Conservation (phyloP, 306 rosid genomes). For the Cucumis melo region DNA sequence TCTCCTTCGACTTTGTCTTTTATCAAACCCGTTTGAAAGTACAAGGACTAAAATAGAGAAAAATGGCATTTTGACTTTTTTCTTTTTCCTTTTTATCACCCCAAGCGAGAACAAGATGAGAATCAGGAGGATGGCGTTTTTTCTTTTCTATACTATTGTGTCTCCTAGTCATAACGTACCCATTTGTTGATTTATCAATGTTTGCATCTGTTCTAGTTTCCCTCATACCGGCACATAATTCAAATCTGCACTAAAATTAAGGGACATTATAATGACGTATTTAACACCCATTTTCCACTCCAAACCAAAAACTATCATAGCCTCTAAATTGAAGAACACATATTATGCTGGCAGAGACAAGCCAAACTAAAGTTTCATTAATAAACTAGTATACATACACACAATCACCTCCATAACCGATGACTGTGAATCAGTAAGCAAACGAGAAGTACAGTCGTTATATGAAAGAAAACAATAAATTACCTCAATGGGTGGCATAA, state of each 20-base stretch:
- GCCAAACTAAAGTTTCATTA: neutral
- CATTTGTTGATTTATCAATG: neutral
- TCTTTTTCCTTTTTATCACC: neutral
- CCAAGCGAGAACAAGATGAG: neutral
- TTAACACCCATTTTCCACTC: neutral
- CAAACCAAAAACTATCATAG: neutral
- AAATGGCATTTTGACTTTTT: neutral
- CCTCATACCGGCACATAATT: neutral
- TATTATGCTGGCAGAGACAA: neutral
- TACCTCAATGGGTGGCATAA: conserved; percentile 48
- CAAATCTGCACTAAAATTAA: too few species aligned
- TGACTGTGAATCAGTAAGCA: neutral
- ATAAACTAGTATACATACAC: neutral
- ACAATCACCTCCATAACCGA: neutral
- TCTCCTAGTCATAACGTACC: neutral
- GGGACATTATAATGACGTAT: neutral
- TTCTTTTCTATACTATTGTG: neutral
- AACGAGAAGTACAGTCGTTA: neutral
- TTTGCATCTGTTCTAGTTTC: neutral
- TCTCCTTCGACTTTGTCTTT: too few species aligned
- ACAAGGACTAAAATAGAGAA: too few species aligned
- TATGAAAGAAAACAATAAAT: neutral
- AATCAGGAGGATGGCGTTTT: neutral
- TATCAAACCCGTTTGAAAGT: too few species aligned
- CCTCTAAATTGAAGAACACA: neutral